Conservation (phyloP, 345 rosid species). For the Pistacia integerrima region DNA sequence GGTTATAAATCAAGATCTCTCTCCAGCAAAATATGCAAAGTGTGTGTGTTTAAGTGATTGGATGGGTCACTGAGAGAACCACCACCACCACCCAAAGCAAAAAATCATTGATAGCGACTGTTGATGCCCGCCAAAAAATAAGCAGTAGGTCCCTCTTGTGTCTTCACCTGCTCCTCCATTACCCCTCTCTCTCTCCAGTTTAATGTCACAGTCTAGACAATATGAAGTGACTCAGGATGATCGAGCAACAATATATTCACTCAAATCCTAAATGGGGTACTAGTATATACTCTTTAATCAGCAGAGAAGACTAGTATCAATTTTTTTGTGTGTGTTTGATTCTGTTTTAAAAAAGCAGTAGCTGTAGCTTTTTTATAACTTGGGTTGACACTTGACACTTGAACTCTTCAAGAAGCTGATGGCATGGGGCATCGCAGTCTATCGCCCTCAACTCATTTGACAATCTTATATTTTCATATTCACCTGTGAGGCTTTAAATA, state of each 20-base stretch:
- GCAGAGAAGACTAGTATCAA: neutral
- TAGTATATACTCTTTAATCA: conserved; percentile 25
- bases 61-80: conserved; percentile 57
- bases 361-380: neutral
- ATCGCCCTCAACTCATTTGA: conserved; percentile 31
- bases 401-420: neutral
- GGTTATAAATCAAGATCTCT: conserved; percentile 34
- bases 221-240: too few relatives aligned
- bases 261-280: conserved; percentile 33
- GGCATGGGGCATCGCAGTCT: conserved; percentile 13
- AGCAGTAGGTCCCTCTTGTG: conserved; percentile 74
- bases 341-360: conserved; percentile 15
- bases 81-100: conserved; percentile 44
- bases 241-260: conserved; percentile 14
- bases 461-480: neutral
- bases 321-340: conserved; percentile 5
- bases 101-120: conserved; percentile 80
- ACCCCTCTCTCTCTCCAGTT: conserved; percentile 23
- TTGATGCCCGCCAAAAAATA: conserved; percentile 71
- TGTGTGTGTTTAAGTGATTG: conserved; percentile 35
- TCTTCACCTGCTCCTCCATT: conserved; percentile 50
- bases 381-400: conserved; percentile 7
- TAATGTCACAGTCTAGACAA: neutral
- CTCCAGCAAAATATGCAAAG: conserved; percentile 32
- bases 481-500: conserved; percentile 14